These are phyloP conservation scores for Sugiyamaella grinbergsii DNA, from an alignment of 1,139 yeast genomes.

Conservation along the genomic window DNA sequence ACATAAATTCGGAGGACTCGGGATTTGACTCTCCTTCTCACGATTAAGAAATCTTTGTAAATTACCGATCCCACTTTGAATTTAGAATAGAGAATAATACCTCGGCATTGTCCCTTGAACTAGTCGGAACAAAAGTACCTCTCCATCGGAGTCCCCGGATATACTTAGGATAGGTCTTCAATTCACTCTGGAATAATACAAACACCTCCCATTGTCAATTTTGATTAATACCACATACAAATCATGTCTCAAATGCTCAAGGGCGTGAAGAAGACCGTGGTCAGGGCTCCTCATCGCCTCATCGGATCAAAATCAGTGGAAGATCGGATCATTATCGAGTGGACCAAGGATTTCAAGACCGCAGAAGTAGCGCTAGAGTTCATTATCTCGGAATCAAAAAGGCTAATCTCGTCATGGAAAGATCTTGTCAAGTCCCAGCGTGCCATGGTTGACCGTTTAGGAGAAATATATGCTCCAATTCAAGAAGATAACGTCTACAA, in stretches of 20 bases:
- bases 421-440: constrained; percentile 44
- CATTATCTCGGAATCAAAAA: constrained; percentile 44
- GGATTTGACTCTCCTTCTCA: no score
- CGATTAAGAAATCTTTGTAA: no score
- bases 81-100: no score
- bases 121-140: no score
- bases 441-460: constrained; percentile 42
- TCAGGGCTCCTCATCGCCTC: constrained; percentile 44
- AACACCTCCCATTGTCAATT: no score
- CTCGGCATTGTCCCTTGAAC: no score
- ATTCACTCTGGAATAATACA: no score
- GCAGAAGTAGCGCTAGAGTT: constrained; percentile 51
- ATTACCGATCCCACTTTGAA: no score
- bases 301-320: constrained; percentile 45
- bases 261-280: constrained; percentile 45
- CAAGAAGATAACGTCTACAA: constrained; percentile 43
- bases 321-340: constrained; percentile 53
- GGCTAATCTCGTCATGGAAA: constrained; percentile 47
- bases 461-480: constrained; percentile 45
- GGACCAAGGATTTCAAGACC: constrained; percentile 51
- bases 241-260: constrained; percentile 33
- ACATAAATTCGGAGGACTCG: no score
- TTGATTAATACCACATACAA: no score
- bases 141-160: no score
- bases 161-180: no score